phyloP scores from a whole-genome alignment of 345 rosid genomes.

The Eucalyptus brandiana region DNA sequence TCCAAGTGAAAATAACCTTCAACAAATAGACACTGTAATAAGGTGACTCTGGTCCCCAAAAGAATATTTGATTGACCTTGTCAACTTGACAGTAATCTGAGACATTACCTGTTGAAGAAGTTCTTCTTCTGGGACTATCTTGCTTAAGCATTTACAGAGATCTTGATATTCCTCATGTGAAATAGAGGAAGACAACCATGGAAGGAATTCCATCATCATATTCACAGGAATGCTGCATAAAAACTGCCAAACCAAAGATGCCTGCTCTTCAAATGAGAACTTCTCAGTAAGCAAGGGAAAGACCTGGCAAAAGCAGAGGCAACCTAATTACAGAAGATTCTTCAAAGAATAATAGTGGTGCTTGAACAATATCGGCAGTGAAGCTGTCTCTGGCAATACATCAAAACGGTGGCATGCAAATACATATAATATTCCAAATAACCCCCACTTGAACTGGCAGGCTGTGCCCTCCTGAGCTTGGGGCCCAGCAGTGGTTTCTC shows the following conservation, averaged over 20 bases:
- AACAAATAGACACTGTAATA: not conserved
- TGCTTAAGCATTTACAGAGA: conserved; percentile 33
- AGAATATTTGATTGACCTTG: not conserved
- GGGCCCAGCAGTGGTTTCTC: not conserved
- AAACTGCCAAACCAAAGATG: conserved; percentile 60
- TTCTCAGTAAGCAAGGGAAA: conserved; percentile 52
- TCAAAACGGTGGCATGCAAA: not conserved
- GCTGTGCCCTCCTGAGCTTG: not conserved
- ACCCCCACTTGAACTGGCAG: not conserved
- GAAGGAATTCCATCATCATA: conserved; percentile 51
- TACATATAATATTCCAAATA: not conserved
- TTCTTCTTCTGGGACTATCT: conserved; percentile 48
- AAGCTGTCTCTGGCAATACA: not conserved
- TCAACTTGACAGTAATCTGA: not conserved
- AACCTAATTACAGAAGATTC: not conserved
- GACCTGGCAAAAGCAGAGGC: conserved; percentile 25
- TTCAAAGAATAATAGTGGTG: not conserved
- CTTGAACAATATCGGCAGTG: not conserved
- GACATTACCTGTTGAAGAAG: conserved; percentile 50
- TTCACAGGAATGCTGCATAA: conserved; percentile 60
- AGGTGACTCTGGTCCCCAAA: not conserved
- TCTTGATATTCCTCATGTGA: conserved; percentile 36
- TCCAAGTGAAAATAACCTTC: conserved; percentile 83
- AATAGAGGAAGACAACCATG: conserved; percentile 54
- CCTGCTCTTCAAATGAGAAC: conserved; percentile 56